Evolutionary conservation across 2,329 filamentous ascomycete species (phyloP).

Genomic region (Botrytis pseudocinerea): DNA sequence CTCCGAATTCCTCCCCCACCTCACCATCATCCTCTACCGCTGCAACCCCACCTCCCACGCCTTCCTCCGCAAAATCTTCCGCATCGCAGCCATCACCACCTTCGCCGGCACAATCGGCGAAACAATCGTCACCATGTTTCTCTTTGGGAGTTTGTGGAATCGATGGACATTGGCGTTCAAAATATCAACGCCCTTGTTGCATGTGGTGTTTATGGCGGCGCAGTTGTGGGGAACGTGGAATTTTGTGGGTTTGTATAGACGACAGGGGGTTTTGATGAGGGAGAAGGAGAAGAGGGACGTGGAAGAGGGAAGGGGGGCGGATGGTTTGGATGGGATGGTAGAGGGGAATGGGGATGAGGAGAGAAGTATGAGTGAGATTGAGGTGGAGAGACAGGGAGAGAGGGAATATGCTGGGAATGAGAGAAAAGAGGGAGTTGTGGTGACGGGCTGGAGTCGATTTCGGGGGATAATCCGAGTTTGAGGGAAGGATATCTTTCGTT

Average conservation of each 20-base stretch:
- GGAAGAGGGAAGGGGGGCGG: background rate
- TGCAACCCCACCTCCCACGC: constrained; percentile 43
- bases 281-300: background rate
- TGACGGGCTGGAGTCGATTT: background rate
- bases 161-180: constrained; percentile 48
- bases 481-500: background rate
- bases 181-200: constrained; percentile 46
- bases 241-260: constrained; percentile 34
- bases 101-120: constrained; percentile 45
- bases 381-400: background rate
- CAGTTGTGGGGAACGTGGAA: constrained; percentile 47
- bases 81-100: constrained; percentile 43
- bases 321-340: background rate
- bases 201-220: constrained; percentile 45
- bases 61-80: constrained; percentile 45
- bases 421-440: background rate
- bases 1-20: constrained; percentile 49
- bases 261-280: background rate
- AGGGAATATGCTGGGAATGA: background rate
- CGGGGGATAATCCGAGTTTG: background rate
- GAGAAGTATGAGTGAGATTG: background rate
- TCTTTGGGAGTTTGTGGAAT: constrained; percentile 47
- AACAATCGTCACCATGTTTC: constrained; percentile 47
- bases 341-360: background rate
- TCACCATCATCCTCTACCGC: constrained; percentile 49